Conservation (phyloP, 1,284 basidiomycete genomes). For the Ganoderma multipileum region DNA sequence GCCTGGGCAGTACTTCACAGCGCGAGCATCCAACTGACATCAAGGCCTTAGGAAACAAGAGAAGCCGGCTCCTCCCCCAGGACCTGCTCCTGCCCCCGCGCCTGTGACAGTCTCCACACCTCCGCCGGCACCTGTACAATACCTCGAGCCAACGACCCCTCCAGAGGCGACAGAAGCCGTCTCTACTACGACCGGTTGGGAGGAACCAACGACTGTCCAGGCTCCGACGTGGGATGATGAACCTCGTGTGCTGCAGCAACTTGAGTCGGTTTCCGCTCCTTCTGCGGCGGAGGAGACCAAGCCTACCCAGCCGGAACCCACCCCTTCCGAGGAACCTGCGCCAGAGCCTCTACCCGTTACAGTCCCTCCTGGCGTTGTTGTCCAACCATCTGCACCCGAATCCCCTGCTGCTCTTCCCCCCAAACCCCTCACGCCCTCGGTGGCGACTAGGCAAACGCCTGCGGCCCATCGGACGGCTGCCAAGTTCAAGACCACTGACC, state of each 20-base stretch:
- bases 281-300: conserved; percentile 42
- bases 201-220: conserved; percentile 78
- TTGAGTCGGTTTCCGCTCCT: conserved; percentile 27
- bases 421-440: conserved; percentile 45
- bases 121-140: conserved; percentile 38
- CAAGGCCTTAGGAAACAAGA: conserved; percentile 51
- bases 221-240: conserved; percentile 80
- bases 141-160: conserved; percentile 38
- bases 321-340: conserved; percentile 44
- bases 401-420: conserved; percentile 42
- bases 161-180: conserved; percentile 42
- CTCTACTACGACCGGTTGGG: conserved; percentile 56
- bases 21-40: not conserved
- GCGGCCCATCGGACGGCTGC: conserved; percentile 61
- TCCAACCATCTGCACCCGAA: conserved; percentile 35
- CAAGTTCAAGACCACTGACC: conserved; percentile 73
- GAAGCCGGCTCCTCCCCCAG: conserved; percentile 52
- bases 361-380: conserved; percentile 40
- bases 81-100: conserved; percentile 41
- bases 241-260: conserved; percentile 39
- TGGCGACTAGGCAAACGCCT: conserved; percentile 52
- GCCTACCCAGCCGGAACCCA: conserved; percentile 32
- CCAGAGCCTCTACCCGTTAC: conserved; percentile 41
- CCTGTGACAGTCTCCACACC: conserved; percentile 38
- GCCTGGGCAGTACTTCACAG: conserved; percentile 31